phyloP scores from a whole-genome alignment of 2,329 filamentous ascomycete genomes.

The Botrytis elliptica region DNA sequence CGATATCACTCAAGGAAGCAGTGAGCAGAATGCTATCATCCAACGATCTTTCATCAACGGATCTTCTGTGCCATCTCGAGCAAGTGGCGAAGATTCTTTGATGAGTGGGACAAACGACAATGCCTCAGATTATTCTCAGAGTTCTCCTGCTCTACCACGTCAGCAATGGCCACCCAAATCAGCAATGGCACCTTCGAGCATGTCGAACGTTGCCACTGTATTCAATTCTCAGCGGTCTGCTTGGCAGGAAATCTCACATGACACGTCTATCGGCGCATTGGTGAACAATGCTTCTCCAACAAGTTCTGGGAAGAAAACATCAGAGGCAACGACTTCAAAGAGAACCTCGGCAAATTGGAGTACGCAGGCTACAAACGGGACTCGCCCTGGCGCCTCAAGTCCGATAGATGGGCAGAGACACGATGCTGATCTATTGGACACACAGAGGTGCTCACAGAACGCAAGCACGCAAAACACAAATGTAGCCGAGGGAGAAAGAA shows the following conservation, averaged over 20 bases:
- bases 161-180: slow-evolving; percentile 40
- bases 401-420: slow-evolving; percentile 30
- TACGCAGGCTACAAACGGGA: slow-evolving; percentile 71
- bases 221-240: slow-evolving; percentile 59
- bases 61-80: slow-evolving; percentile 47
- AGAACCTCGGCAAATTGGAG: slow-evolving; percentile 57
- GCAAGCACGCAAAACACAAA: slow-evolving; percentile 21
- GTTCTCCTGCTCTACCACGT: slow-evolving; percentile 48
- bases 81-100: slow-evolving; percentile 52
- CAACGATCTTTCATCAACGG: slow-evolving; percentile 54
- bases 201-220: slow-evolving; percentile 30
- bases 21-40: slow-evolving; percentile 32
- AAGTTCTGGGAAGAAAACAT: slow-evolving; percentile 76
- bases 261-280: slow-evolving; percentile 57
- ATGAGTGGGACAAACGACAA: slow-evolving; percentile 58
- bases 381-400: slow-evolving; percentile 38
- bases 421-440: slow-evolving; percentile 51
- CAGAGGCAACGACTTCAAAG: slow-evolving; percentile 42
- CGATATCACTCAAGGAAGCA: slow-evolving; percentile 49
- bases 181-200: slow-evolving; percentile 45
- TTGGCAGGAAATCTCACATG: slow-evolving; percentile 56
- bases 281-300: slow-evolving; percentile 90
- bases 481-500: slow-evolving; percentile 39
- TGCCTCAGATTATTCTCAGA: slow-evolving; percentile 42
- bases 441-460: slow-evolving; percentile 39